These are phyloP conservation scores for Nemania abortiva DNA, from an alignment of 2,329 filamentous ascomycete genomes.

Conservation along the genomic window DNA sequence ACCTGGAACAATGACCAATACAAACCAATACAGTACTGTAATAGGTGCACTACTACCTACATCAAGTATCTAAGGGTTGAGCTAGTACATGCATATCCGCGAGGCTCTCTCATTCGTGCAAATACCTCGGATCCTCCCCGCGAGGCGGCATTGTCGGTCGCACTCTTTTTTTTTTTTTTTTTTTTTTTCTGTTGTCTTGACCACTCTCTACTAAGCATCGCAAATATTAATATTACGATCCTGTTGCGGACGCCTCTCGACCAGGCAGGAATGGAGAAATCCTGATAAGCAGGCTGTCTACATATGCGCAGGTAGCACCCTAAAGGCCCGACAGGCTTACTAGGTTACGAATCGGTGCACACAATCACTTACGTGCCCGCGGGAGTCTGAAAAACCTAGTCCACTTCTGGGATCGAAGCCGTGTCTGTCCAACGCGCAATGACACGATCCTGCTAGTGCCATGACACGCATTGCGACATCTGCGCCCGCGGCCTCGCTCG, in stretches of 20 bases:
- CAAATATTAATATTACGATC: slow-evolving; percentile 10
- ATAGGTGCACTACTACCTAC: too few species aligned
- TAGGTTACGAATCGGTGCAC: slow-evolving; percentile 28
- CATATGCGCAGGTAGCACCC: not conserved
- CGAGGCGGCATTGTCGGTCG: slow-evolving; percentile 27
- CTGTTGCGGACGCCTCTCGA: not conserved
- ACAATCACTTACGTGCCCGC: slow-evolving; percentile 22
- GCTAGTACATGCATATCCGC: not conserved
- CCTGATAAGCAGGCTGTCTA: slow-evolving; percentile 32
- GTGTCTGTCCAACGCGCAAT: slow-evolving; percentile 28
- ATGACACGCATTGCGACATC: slow-evolving; percentile 12
- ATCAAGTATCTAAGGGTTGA: not conserved
- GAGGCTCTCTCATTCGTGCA: slow-evolving; percentile 25
- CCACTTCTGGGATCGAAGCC: slow-evolving; percentile 28
- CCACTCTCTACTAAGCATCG: slow-evolving; percentile 15
- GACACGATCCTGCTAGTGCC: slow-evolving; percentile 18
- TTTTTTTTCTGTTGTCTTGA: not conserved
- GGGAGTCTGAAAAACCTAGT: slow-evolving; percentile 9
- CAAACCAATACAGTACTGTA: not conserved
- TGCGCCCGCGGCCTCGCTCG: slow-evolving; percentile 11
- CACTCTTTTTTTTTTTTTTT: slow-evolving; percentile 10
- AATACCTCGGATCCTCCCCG: slow-evolving; percentile 25
- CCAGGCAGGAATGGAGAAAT: slow-evolving; percentile 20
- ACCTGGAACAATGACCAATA: slow-evolving; percentile 13
- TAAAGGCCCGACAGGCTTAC: slow-evolving; percentile 37